A percentile compares a stretch with the other conserved stretches of the same genome.
These are phyloP conservation scores for Hansenula sp. DNA, from an alignment of 1,139 yeast genomes.

Conservation along the genomic window DNA sequence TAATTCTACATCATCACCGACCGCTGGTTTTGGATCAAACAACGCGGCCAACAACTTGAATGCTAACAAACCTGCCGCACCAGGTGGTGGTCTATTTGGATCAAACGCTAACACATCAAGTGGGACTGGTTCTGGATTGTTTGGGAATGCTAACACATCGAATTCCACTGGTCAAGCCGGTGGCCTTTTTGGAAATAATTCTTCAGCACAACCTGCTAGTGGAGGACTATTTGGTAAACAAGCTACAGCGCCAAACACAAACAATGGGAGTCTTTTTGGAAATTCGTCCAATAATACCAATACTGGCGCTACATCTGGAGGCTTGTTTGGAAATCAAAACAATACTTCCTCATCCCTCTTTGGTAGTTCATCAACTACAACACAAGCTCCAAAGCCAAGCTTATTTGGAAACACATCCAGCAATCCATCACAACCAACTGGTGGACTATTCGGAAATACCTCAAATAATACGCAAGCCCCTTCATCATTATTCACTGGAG, in stretches of 20 bases:
- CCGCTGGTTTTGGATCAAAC: conserved; percentile 5
- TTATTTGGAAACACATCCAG: conserved; percentile 11
- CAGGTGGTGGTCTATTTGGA: conserved; percentile 25
- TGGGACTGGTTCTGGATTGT: conserved; percentile 15
- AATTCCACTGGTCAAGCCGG: conserved; percentile 15
- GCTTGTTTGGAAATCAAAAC: conserved; percentile 13
- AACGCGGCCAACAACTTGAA: too few species aligned
- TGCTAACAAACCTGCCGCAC: not conserved
- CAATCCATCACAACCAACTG: not conserved
- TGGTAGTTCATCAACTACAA: conserved; percentile 8
- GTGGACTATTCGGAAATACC: conserved; percentile 9
- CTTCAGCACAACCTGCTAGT: conserved; percentile 13
- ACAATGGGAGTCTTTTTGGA: not conserved
- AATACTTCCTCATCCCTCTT: conserved; percentile 7
- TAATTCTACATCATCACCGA: conserved; percentile 9
- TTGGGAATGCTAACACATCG: conserved; percentile 21
- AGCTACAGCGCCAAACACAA: conserved; percentile 6
- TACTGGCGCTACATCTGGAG: conserved; percentile 4
- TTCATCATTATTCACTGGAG: conserved; percentile 19
- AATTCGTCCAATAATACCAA: not conserved
- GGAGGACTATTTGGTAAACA: conserved; percentile 15
- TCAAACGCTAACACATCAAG: conserved; percentile 9
- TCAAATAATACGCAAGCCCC: not conserved
- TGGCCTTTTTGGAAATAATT: conserved; percentile 32
- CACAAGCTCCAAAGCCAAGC: conserved; percentile 8